Conservation (phyloP, 331 rosid species). For the Pyracantha coccinea region DNA sequence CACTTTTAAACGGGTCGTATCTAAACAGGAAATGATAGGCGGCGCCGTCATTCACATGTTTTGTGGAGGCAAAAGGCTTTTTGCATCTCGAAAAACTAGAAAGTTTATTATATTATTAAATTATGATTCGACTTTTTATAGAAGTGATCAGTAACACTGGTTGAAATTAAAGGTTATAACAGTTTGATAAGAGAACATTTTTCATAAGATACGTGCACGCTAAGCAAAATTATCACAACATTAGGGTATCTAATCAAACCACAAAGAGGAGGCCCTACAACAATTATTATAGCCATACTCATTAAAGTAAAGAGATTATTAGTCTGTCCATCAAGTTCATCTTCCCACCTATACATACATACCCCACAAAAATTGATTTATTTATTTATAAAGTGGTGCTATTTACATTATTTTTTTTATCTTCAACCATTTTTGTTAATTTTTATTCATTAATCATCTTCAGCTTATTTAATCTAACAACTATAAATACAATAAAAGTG, state of each 20-base stretch:
- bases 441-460: too few species aligned
- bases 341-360: not conserved
- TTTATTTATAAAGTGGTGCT: too few species aligned
- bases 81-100: too few species aligned
- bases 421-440: too few species aligned
- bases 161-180: rapidly evolving
- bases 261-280: not conserved
- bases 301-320: not conserved
- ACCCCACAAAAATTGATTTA: not conserved
- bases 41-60: too few species aligned
- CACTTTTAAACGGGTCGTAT: too few species aligned
- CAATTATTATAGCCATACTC: not conserved
- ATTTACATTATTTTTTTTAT: too few species aligned
- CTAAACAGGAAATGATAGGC: too few species aligned
- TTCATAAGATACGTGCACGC: not conserved
- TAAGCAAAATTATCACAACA: not conserved
- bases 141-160: too few species aligned
- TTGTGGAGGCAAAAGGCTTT: too few species aligned
- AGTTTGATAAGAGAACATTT: not conserved
- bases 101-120: not conserved
- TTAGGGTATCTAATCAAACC: not conserved
- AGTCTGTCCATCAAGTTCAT: not conserved
- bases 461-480: rapidly evolving
- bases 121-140: not conserved
- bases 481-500: too few species aligned